Percentiles rank a stretch among this genome's conserved stretches.
Conservation (phyloP, 1,284 basidiomycete species). For the Ceratorhiza oryzae-sativae region DNA sequence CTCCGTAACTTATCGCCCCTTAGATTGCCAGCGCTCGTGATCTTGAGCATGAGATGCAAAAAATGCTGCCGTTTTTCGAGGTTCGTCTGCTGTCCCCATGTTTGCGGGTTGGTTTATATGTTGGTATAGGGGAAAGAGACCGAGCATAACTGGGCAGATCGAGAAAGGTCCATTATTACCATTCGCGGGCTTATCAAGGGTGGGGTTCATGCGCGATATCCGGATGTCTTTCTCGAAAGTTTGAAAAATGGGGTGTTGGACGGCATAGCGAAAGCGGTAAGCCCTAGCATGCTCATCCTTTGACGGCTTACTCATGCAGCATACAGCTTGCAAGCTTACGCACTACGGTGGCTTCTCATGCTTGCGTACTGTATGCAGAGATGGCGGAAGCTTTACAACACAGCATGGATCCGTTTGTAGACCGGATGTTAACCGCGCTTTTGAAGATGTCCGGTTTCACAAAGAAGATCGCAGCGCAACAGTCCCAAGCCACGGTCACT, state of each 20-base stretch:
- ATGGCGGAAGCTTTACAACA: slow-evolving; percentile 74
- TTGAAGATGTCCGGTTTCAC: slow-evolving; percentile 90
- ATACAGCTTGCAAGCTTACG: slow-evolving; percentile 83
- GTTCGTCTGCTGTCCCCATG: slow-evolving; percentile 52
- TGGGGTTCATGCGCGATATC: slow-evolving; percentile 75
- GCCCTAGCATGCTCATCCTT: slow-evolving; percentile 47
- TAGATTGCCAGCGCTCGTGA: slow-evolving; percentile 87
- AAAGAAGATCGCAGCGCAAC: slow-evolving; percentile 92
- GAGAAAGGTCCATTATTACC: slow-evolving; percentile 80
- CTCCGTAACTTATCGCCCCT: slow-evolving; percentile 42
- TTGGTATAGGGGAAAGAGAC: slow-evolving; percentile 84
- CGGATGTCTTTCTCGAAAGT: slow-evolving; percentile 74
- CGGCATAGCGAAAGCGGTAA: slow-evolving; percentile 84
- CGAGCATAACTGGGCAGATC: slow-evolving; percentile 92
- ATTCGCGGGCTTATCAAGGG: slow-evolving; percentile 94
- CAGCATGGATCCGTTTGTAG: slow-evolving; percentile 78
- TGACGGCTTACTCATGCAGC: slow-evolving; percentile 33
- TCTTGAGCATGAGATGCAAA: slow-evolving; percentile 82
- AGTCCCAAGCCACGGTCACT: slow-evolving; percentile 78
- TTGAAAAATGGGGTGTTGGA: slow-evolving; percentile 82
- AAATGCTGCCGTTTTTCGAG: slow-evolving; percentile 83
- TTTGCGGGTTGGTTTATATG: slow-evolving; percentile 38
- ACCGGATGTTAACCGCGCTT: slow-evolving; percentile 75
- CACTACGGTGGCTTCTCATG: slow-evolving; percentile 87
- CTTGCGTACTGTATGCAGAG: slow-evolving; percentile 81